phyloP scores from a whole-genome alignment of 2,329 filamentous ascomycete species.

The Raffaelea albimanens region DNA sequence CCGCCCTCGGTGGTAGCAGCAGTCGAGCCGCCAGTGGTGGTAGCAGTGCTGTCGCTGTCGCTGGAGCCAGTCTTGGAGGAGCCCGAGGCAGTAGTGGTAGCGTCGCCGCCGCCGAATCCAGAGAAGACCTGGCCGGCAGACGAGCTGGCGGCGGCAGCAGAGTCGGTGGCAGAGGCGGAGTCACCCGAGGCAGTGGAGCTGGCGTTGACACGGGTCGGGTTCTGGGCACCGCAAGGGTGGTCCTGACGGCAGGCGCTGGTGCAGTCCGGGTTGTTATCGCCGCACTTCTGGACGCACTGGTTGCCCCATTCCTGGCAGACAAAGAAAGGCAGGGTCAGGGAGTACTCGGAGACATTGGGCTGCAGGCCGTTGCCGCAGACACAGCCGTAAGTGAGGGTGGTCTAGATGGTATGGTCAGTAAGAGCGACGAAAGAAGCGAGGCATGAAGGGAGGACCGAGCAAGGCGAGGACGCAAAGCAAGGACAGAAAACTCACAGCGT shows the following conservation, averaged over 20 bases:
- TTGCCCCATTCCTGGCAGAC: slow-evolving; percentile 62
- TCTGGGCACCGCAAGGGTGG: slow-evolving; percentile 63
- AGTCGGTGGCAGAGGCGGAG: slow-evolving; percentile 17
- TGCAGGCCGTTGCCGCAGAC: slow-evolving; percentile 56
- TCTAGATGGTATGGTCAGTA: slow-evolving; percentile 23
- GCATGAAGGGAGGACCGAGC: neutral
- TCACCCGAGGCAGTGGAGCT: slow-evolving; percentile 31
- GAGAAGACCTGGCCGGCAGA: slow-evolving; percentile 26
- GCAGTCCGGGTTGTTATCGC: slow-evolving; percentile 44
- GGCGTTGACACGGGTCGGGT: slow-evolving; percentile 50
- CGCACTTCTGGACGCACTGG: slow-evolving; percentile 56
- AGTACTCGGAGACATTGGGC: slow-evolving; percentile 70
- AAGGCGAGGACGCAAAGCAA: neutral
- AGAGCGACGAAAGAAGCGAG: too few species aligned
- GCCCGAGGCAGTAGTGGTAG: neutral
- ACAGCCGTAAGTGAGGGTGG: slow-evolving; percentile 58
- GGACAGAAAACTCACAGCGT: slow-evolving; percentile 40
- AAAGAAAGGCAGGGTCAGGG: slow-evolving; percentile 69
- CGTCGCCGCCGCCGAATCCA: slow-evolving; percentile 16
- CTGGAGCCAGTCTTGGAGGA: neutral
- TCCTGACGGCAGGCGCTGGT: slow-evolving; percentile 51
- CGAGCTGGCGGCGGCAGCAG: slow-evolving; percentile 3
- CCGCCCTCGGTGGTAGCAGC: neutral
- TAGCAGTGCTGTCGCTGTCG: neutral
- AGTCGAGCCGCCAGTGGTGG: neutral